Percentiles rank a stretch among this genome's conserved stretches.
phyloP scores from a whole-genome alignment of 495 filamentous ascomycete species.

The Hypoxylon lienhwacheense region DNA sequence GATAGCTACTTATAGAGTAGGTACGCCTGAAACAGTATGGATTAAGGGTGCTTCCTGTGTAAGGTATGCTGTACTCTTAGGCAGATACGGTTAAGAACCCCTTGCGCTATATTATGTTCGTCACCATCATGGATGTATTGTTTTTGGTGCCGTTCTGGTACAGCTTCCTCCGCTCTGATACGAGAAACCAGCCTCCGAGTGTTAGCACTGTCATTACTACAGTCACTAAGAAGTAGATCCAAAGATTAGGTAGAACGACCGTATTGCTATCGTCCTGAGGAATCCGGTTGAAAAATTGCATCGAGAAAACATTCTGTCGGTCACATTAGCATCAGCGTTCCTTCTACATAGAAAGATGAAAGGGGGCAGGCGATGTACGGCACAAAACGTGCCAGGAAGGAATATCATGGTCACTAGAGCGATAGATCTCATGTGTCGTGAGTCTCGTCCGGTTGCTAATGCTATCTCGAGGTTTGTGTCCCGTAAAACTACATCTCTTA shows the following conservation, averaged over 20 bases:
- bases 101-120: too few species aligned
- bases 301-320: slow-evolving; percentile 19
- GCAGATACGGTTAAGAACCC: too few species aligned
- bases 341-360: neutral
- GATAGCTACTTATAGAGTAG: too few species aligned
- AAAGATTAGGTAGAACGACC: slow-evolving; percentile 14
- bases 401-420: slow-evolving; percentile 46
- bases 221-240: slow-evolving; percentile 18
- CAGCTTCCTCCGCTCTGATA: neutral
- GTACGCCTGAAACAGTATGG: too few species aligned
- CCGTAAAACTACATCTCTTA: slow-evolving; percentile 16
- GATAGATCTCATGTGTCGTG: slow-evolving; percentile 37
- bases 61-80: too few species aligned
- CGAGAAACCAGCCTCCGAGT: slow-evolving; percentile 6
- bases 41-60: too few species aligned
- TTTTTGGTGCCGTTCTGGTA: neutral
- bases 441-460: slow-evolving; percentile 26
- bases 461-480: slow-evolving; percentile 38
- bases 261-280: neutral
- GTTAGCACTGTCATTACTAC: slow-evolving; percentile 4
- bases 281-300: slow-evolving; percentile 29
- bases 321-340: neutral
- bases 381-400: slow-evolving; percentile 47
- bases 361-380: slow-evolving; percentile 1
- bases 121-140: too few species aligned